These are phyloP conservation scores for Solanum neorickii DNA, from an alignment of 257 asterid genomes.

Conservation along the genomic window DNA sequence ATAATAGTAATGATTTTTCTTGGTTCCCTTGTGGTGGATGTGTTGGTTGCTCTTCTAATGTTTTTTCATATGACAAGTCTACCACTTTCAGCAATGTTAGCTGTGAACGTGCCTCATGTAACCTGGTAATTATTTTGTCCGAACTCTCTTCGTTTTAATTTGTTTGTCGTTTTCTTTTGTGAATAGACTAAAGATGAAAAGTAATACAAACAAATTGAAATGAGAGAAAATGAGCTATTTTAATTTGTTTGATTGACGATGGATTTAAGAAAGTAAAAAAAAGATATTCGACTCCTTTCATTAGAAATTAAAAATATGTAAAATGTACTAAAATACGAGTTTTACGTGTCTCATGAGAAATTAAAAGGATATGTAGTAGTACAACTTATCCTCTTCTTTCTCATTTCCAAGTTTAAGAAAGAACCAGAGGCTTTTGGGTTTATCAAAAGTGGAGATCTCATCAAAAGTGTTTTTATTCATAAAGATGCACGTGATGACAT, in stretches of 20 bases:
- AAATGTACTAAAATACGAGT: too few relatives aligned
- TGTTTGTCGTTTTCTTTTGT: neutral
- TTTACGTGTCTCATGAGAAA: too few relatives aligned
- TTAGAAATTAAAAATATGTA: too few relatives aligned
- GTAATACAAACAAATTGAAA: neutral
- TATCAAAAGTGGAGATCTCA: neutral
- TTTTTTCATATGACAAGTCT: constrained; percentile 37
- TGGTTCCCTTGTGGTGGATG: constrained; percentile 79
- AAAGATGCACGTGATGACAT: neutral
- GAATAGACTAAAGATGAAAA: neutral
- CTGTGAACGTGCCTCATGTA: constrained; percentile 58
- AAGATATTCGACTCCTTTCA: too few relatives aligned
- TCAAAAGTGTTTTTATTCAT: neutral
- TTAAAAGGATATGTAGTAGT: neutral
- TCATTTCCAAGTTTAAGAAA: neutral
- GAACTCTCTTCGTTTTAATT: neutral
- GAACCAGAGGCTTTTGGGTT: neutral
- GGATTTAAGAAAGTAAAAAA: neutral
- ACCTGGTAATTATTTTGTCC: neutral
- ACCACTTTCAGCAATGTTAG: constrained; percentile 43
- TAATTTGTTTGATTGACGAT: too few relatives aligned
- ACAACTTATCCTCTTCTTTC: neutral
- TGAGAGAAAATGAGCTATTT: neutral
- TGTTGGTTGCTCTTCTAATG: constrained; percentile 49
- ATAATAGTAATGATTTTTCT: constrained; percentile 72